Evolutionary conservation across 2,329 filamentous ascomycete genomes (phyloP).

Genomic region (Penicillium verrucosum): DNA sequence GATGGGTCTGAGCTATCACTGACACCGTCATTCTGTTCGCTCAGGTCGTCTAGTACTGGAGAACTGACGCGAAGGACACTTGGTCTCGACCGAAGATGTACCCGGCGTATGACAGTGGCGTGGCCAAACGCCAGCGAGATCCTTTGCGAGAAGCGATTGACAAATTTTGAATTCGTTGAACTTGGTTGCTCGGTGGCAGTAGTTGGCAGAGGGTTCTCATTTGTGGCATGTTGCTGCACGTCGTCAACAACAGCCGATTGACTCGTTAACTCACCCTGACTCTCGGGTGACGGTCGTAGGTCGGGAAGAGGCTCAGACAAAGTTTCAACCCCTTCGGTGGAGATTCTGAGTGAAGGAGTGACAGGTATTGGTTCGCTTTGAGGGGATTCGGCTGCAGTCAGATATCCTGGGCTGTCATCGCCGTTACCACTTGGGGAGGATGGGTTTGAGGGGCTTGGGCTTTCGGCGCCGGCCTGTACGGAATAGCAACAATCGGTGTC

Average conservation of each 20-base stretch:
- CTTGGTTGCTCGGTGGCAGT: conserved; percentile 15
- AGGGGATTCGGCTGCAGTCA: background rate
- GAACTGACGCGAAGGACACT: conserved; percentile 27
- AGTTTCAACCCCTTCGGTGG: background rate
- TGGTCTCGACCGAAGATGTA: conserved; percentile 33
- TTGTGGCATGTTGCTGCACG: background rate
- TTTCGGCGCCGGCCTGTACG: background rate
- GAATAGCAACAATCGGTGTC: conserved; percentile 12
- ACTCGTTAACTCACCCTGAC: background rate
- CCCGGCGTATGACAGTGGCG: conserved; percentile 41
- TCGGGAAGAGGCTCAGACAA: background rate
- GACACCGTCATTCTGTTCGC: conserved; percentile 28
- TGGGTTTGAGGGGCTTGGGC: background rate
- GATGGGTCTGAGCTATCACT: conserved; percentile 37
- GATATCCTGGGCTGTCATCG: background rate
- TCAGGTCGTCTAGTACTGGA: conserved; percentile 8
- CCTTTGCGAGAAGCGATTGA: conserved; percentile 36
- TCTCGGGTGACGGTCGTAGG: background rate
- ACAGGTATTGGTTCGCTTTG: conserved; percentile 7
- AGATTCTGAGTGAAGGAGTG: background rate
- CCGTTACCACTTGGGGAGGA: background rate
- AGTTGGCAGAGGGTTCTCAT: background rate
- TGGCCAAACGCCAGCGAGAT: conserved; percentile 40
- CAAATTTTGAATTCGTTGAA: conserved; percentile 29
- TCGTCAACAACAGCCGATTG: background rate